Conservation (phyloP, 2,329 filamentous ascomycete species). For the Alternaria incomplexa region DNA sequence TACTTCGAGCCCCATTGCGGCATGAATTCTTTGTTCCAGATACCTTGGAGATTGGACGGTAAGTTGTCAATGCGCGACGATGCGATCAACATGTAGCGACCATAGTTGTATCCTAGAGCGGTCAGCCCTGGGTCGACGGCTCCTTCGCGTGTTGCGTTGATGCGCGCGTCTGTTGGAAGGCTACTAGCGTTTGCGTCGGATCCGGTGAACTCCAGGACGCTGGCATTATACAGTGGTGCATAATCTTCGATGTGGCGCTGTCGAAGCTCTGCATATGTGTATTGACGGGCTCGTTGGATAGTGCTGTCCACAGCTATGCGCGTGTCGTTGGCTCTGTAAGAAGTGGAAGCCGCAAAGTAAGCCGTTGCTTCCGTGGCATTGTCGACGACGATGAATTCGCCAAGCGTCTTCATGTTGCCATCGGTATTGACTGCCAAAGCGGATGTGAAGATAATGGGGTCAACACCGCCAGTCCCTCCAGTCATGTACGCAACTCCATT, state of each 20-base stretch:
- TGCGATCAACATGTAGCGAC: constrained; percentile 50
- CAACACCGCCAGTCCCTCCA: constrained; percentile 1
- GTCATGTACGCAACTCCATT: constrained; percentile 5
- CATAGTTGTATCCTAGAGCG: constrained; percentile 49
- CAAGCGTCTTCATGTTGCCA: constrained; percentile 4
- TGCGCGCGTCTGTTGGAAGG: constrained; percentile 2
- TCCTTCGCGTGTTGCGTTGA: constrained; percentile 3
- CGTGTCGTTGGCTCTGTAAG: constrained; percentile 44
- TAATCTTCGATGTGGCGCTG: constrained; percentile 45
- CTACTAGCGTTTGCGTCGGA: neutral
- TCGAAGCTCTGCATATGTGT: constrained; percentile 29
- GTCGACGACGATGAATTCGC: constrained; percentile 11
- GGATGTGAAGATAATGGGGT: constrained; percentile 4
- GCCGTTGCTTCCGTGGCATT: constrained; percentile 47
- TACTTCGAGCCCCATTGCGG: constrained; percentile 58
- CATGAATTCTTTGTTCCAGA: constrained; percentile 52
- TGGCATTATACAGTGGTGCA: constrained; percentile 10
- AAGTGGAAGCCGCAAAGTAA: constrained; percentile 50
- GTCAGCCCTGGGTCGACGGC: constrained; percentile 22
- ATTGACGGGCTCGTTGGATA: constrained; percentile 21
- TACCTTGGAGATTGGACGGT: constrained; percentile 54
- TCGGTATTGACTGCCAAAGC: constrained; percentile 4
- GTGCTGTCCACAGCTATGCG: constrained; percentile 33
- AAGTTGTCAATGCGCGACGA: constrained; percentile 39
- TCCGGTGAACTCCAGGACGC: neutral